Conservation (phyloP, 1,284 basidiomycete species). For the Moniliophthora roreri region DNA sequence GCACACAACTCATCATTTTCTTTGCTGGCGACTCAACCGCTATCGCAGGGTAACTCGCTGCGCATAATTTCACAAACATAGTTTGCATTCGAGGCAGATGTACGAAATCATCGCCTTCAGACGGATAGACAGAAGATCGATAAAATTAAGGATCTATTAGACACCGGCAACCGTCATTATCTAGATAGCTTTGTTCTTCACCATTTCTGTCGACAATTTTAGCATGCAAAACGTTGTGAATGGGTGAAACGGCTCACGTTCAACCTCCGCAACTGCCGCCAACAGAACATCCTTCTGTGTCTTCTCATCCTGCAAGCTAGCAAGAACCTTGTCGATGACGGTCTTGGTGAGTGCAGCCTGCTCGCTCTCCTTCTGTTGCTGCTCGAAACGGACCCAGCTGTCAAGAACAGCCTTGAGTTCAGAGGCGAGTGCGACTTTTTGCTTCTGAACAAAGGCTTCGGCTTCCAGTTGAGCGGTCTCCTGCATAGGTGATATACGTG, state of each 20-base stretch:
- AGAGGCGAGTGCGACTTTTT: slow-evolving; percentile 83
- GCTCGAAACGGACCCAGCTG: slow-evolving; percentile 98
- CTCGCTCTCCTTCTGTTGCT: slow-evolving; percentile 94
- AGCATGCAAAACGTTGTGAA: background rate
- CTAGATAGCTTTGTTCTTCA: slow-evolving; percentile 52
- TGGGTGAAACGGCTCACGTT: slow-evolving; percentile 64
- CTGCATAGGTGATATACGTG: slow-evolving; percentile 35
- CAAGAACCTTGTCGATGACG: slow-evolving; percentile 86
- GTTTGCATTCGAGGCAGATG: no score
- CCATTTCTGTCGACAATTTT: slow-evolving; percentile 31
- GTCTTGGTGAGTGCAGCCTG: slow-evolving; percentile 88
- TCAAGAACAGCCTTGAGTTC: slow-evolving; percentile 96
- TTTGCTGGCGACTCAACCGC: no score
- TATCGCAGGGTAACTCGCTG: no score
- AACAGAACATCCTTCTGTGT: slow-evolving; percentile 90
- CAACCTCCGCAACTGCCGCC: slow-evolving; percentile 87
- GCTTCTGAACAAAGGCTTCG: slow-evolving; percentile 88
- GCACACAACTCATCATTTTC: no score
- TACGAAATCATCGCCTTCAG: no score
- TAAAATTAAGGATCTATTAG: slow-evolving; percentile 8
- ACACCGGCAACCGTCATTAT: slow-evolving; percentile 2
- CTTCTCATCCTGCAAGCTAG: slow-evolving; percentile 86
- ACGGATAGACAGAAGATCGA: no score
- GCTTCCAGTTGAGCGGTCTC: slow-evolving; percentile 93
- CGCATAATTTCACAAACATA: no score